Conservation (phyloP, 495 filamentous ascomycete genomes). For the Trichoderma orchidacearum region DNA sequence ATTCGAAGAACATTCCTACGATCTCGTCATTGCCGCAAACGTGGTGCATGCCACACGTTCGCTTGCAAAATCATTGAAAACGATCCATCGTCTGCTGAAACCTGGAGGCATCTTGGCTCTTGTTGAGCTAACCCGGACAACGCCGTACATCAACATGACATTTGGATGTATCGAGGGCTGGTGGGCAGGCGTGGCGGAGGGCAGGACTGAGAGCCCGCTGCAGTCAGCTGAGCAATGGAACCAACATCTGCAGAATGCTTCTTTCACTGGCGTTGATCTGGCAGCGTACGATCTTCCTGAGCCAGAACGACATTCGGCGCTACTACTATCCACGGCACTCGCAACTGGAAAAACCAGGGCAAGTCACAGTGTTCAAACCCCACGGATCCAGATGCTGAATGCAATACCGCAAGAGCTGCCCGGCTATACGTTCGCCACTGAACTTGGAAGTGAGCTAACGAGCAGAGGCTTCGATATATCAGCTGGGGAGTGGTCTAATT, state of each 20-base stretch:
- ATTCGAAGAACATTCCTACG: conserved; percentile 26
- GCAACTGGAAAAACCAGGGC: background rate
- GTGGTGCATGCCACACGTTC: conserved; percentile 32
- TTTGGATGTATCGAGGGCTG: conserved; percentile 26
- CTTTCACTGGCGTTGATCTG: conserved; percentile 23
- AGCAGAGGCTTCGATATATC: background rate
- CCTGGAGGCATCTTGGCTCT: conserved; percentile 28
- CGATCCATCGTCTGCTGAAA: conserved; percentile 31
- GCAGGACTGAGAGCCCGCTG: conserved; percentile 9
- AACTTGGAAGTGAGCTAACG: background rate
- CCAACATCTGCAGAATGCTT: conserved; percentile 9
- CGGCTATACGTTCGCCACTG: background rate
- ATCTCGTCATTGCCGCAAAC: conserved; percentile 30
- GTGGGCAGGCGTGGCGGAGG: conserved; percentile 28
- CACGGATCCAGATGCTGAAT: background rate
- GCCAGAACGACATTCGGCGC: background rate
- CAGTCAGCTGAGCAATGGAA: conserved; percentile 13
- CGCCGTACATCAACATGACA: conserved; percentile 12
- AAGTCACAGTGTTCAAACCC: too few relatives aligned
- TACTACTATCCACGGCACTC: background rate
- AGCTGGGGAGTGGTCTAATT: background rate
- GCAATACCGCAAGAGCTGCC: background rate
- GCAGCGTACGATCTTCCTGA: conserved; percentile 3
- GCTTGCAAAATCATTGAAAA: conserved; percentile 21
- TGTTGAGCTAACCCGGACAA: conserved; percentile 11